Evolutionary conservation across 805 yeast genomes (phyloP).

Genomic region (Candida ascalaphidarum): DNA sequence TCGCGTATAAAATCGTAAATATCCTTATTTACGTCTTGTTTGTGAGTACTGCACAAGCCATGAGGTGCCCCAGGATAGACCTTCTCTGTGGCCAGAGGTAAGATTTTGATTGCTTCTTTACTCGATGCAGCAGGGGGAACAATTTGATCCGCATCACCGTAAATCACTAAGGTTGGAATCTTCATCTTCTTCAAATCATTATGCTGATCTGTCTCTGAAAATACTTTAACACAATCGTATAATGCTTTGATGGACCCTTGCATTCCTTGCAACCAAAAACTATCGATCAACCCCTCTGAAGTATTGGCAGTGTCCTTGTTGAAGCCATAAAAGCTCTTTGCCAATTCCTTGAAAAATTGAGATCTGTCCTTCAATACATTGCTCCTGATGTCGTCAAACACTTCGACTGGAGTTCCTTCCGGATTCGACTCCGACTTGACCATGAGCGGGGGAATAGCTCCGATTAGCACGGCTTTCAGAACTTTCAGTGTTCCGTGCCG

Average conservation of each 20-base stretch:
- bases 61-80: constrained; percentile 7
- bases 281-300: constrained; percentile 6
- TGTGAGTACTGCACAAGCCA: constrained; percentile 8
- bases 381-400: constrained; percentile 6
- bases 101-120: constrained; percentile 6
- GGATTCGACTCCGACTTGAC: constrained; percentile 5
- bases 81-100: constrained; percentile 5
- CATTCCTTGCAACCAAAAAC: constrained; percentile 10
- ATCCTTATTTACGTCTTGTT: constrained; percentile 5
- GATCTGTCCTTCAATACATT: constrained; percentile 8
- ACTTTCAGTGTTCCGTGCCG: constrained; percentile 7
- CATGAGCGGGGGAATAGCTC: constrained; percentile 10
- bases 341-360: constrained; percentile 8
- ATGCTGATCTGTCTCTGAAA: constrained; percentile 8
- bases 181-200: constrained; percentile 7
- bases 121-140: constrained; percentile 8
- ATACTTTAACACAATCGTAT: constrained; percentile 8
- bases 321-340: constrained; percentile 6
- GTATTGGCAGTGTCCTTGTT: constrained; percentile 2
- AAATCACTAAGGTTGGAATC: constrained; percentile 8
- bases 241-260: constrained; percentile 8
- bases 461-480: constrained; percentile 8
- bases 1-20: constrained; percentile 6
- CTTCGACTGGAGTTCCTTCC: constrained; percentile 6
- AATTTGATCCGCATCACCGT: constrained; percentile 8